These are phyloP conservation scores for Solanum acaule DNA, from an alignment of 257 asterid species.

Conservation along the genomic window DNA sequence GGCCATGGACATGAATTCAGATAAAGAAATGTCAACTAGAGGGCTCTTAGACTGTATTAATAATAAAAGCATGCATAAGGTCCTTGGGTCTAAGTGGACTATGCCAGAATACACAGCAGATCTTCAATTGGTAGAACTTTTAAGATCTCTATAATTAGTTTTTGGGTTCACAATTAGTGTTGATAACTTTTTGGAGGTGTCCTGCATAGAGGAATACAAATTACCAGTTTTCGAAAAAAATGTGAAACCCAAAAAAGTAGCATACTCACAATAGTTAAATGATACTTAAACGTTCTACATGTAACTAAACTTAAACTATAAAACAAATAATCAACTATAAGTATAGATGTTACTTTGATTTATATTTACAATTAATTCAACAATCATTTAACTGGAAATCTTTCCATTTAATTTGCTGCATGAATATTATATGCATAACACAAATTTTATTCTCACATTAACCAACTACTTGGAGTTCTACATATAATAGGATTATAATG, in stretches of 20 bases:
- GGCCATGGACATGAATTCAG: background rate
- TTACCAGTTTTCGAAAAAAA: background rate
- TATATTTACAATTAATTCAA: background rate
- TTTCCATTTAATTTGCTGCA: background rate
- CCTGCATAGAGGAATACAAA: background rate
- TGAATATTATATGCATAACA: background rate
- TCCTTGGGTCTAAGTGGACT: background rate
- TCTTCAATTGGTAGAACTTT: background rate
- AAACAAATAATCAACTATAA: background rate
- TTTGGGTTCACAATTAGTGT: background rate
- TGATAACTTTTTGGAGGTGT: background rate
- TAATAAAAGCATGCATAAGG: background rate
- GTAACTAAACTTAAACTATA: background rate
- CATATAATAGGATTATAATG: background rate
- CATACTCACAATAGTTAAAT: background rate
- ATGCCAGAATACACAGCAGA: background rate
- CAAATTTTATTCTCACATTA: background rate
- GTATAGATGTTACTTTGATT: background rate
- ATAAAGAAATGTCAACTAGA: background rate
- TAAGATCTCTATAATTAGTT: background rate
- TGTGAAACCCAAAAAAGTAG: background rate
- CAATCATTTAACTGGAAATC: background rate
- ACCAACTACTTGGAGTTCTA: background rate
- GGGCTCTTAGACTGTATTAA: background rate
- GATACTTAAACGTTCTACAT: background rate